phyloP scores from a whole-genome alignment of 106 monocot species.

The Vanilla planifolia region DNA sequence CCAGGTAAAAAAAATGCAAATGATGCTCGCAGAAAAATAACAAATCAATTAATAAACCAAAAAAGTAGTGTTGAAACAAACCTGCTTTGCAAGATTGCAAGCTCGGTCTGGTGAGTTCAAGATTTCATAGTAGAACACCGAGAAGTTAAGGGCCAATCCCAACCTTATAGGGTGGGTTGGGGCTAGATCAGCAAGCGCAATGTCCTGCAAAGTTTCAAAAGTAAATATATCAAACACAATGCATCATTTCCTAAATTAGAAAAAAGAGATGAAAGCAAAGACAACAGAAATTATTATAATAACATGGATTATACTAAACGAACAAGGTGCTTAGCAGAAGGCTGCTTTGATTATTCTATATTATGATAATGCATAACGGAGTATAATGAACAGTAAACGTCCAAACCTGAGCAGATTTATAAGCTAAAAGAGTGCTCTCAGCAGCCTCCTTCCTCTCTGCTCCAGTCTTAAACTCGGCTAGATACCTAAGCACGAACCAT shows the following conservation, averaged over 20 bases:
- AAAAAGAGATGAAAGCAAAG: background rate
- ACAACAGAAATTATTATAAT: too few species aligned
- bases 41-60: background rate
- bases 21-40: too few species aligned
- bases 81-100: slow-evolving; percentile 42
- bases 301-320: too few species aligned
- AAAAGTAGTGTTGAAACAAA: background rate
- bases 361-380: background rate
- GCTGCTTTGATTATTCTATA: too few species aligned
- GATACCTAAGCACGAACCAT: slow-evolving; percentile 23
- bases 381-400: background rate
- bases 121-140: slow-evolving; percentile 45
- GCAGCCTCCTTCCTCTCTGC: slow-evolving; percentile 44
- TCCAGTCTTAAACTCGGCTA: slow-evolving; percentile 39
- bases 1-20: too few species aligned
- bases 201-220: slow-evolving; percentile 16
- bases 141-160: slow-evolving; percentile 38
- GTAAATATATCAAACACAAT: background rate
- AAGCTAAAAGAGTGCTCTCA: slow-evolving; percentile 32
- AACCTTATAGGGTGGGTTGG: slow-evolving; percentile 39
- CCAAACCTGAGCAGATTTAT: slow-evolving; percentile 40
- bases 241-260: background rate
- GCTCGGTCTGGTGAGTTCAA: slow-evolving; percentile 43
- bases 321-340: too few species aligned
- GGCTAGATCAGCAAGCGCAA: slow-evolving; percentile 33